phyloP scores from a whole-genome alignment of 805 yeast genomes.

The Alloascoidea hylecoeti region DNA sequence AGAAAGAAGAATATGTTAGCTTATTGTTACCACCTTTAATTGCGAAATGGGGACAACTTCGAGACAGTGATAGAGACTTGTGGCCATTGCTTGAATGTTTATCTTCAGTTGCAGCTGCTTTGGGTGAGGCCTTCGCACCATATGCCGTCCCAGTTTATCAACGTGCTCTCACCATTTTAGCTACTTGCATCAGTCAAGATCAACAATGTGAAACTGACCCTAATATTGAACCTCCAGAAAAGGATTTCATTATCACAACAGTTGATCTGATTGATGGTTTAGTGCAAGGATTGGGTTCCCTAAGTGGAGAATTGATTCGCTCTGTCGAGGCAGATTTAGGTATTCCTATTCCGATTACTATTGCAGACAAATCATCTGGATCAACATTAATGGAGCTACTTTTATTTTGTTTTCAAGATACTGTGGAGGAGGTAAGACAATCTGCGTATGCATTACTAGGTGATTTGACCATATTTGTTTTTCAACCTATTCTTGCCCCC shows the following conservation, averaged over 20 bases:
- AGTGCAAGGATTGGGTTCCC: constrained; percentile 71
- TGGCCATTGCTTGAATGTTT: constrained; percentile 92
- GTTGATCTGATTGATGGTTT: constrained; percentile 86
- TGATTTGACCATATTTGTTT: constrained; percentile 60
- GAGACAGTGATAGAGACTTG: constrained; percentile 69
- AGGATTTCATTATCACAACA: constrained; percentile 81
- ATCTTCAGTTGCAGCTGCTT: constrained; percentile 78
- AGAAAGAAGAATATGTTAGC: constrained; percentile 43
- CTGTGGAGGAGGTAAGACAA: constrained; percentile 81
- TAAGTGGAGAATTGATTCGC: constrained; percentile 41
- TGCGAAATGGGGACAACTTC: constrained; percentile 60
- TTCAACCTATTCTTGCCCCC: constrained; percentile 22
- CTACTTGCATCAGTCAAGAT: constrained; percentile 53
- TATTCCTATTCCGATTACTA: constrained; percentile 9
- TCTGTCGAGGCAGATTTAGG: constrained; percentile 10
- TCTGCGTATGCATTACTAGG: constrained; percentile 84
- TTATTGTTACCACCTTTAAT: constrained; percentile 70
- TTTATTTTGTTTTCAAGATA: constrained; percentile 59
- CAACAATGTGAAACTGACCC: constrained; percentile 54
- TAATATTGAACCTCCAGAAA: constrained; percentile 62
- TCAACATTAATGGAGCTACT: constrained; percentile 42
- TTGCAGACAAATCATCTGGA: constrained; percentile 15
- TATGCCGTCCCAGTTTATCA: constrained; percentile 79
- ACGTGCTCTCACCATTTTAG: constrained; percentile 59
- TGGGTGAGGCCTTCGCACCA: constrained; percentile 77